Base-by-base conservation (phyloP, 2,329 filamentous ascomycete genomes). In the Alternaria consortialis region DNA sequence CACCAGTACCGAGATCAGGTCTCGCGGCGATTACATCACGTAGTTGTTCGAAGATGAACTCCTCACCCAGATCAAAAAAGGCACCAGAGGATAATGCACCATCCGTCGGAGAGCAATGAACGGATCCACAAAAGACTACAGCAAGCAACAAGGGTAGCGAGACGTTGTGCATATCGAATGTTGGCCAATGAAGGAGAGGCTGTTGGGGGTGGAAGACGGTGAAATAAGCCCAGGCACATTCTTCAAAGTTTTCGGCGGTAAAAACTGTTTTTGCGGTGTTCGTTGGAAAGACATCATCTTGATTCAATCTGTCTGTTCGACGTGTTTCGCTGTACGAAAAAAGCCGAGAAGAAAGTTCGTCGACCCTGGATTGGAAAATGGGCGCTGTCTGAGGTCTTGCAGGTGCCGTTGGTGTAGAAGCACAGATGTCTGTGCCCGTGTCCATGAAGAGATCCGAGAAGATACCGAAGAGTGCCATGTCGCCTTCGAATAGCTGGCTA, bases 131-230 rank as follows among this genome's bases (percentile, higher is more conserved):
- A 53, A 83, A 77, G 0, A 77, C 69, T 5, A 84, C 68, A 1
- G 78, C 73, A 1, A 80, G 73, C 5, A 84, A 69, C 6, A 84
- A 67, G 1, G 78, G 73, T 31, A 79, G 62, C 2, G 79, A 69
- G 4, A 74, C 74, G 2, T 71, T 72, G 13, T 80, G 75, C 2
- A 78, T 71, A 56, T 80, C 73, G 53, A 84, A 83, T 0, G 80
- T 77, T 5, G 79, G 75, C 8, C 68, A 62, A 63, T 84, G 81
- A 5, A 84, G 66, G 29, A 84, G 79, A 0, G 80, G 69, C 56
- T 78, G 81, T 56, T 80, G 81, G 3, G 77, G 77, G 34, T 84
- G 81, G 77, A 82, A 83, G 58, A 78, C 79, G 37, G 77, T 77
- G 57, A 83, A 83, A 55, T 82, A 84, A 3, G 82, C 68, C 2